Conservation (phyloP, 352 stramenopile genomes). For the Phytophthora podocarpi region DNA sequence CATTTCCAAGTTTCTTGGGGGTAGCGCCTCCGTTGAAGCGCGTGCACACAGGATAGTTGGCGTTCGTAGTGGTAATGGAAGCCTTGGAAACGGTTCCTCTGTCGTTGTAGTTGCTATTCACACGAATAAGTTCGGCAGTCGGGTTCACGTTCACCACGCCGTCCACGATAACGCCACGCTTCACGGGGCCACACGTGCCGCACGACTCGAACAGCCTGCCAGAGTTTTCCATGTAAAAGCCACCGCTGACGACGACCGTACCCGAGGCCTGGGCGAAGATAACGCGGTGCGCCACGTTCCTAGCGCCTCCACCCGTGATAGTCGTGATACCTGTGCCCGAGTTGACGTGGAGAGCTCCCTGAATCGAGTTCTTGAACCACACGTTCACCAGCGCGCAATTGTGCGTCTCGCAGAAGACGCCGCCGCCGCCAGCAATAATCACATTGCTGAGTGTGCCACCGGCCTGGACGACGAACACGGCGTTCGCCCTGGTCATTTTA, state of each 20-base stretch:
- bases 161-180: slow-evolving; percentile 53
- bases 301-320: slow-evolving; percentile 57
- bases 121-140: slow-evolving; percentile 55
- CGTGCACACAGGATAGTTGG: slow-evolving; percentile 35
- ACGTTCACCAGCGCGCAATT: slow-evolving; percentile 67
- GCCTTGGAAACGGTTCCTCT: slow-evolving; percentile 51
- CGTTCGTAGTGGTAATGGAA: slow-evolving; percentile 35
- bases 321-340: slow-evolving; percentile 60
- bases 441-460: slow-evolving; percentile 67
- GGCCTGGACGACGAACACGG: slow-evolving; percentile 67
- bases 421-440: slow-evolving; percentile 57
- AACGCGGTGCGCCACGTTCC: slow-evolving; percentile 46
- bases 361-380: slow-evolving; percentile 62
- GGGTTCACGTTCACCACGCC: slow-evolving; percentile 60
- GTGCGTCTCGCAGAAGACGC: slow-evolving; percentile 61
- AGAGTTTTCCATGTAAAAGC: slow-evolving; percentile 57
- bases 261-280: slow-evolving; percentile 55
- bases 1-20: slow-evolving; percentile 34
- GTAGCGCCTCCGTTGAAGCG: slow-evolving; percentile 38
- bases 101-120: slow-evolving; percentile 82
- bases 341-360: slow-evolving; percentile 56
- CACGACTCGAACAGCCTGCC: slow-evolving; percentile 66
- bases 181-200: slow-evolving; percentile 63
- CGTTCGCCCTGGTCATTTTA: slow-evolving; percentile 42
- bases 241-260: slow-evolving; percentile 55